A percentile compares a stretch with the other conserved stretches of the same genome.
Evolutionary conservation across 2,329 filamentous ascomycete species (phyloP).

Genomic region (Hypocreales sp.): DNA sequence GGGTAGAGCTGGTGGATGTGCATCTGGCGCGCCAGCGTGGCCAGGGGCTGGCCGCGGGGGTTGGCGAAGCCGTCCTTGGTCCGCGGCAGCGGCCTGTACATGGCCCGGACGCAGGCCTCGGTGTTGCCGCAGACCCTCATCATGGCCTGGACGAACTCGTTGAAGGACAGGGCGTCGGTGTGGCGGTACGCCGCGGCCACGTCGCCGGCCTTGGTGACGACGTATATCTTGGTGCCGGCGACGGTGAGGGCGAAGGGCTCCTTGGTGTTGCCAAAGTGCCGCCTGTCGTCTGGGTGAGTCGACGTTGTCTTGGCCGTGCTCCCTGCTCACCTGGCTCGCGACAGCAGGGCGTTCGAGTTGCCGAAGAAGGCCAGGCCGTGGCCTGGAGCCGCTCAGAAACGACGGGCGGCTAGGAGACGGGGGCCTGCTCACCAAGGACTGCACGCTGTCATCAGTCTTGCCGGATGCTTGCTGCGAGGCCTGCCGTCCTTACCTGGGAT

Average conservation of each 20-base stretch:
- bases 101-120: slow-evolving; percentile 5
- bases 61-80: slow-evolving; percentile 11
- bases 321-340: slow-evolving; percentile 6
- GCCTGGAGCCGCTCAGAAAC: too few relatives aligned
- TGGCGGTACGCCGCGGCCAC: slow-evolving; percentile 9
- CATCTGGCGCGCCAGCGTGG: slow-evolving; percentile 6
- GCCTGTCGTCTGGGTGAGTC: too few relatives aligned
- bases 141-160: slow-evolving; percentile 9
- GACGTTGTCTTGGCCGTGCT: too few relatives aligned
- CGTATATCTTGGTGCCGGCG: slow-evolving; percentile 9
- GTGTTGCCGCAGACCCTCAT: slow-evolving; percentile 7
- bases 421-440: slow-evolving; percentile 6
- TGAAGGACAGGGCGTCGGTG: slow-evolving; percentile 8
- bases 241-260: slow-evolving; percentile 11
- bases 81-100: slow-evolving; percentile 6
- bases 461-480: too few relatives aligned
- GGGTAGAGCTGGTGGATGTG: slow-evolving; percentile 10
- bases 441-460: too few relatives aligned
- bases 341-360: slow-evolving; percentile 7
- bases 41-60: slow-evolving; percentile 7
- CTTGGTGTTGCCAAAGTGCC: slow-evolving; percentile 3
- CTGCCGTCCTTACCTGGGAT: slow-evolving; percentile 4
- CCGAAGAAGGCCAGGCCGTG: slow-evolving; percentile 9
- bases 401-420: too few relatives aligned
- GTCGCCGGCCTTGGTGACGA: slow-evolving; percentile 9